phyloP scores from a whole-genome alignment of 169 alveolate genomes.

The Eimeria sp. region DNA sequence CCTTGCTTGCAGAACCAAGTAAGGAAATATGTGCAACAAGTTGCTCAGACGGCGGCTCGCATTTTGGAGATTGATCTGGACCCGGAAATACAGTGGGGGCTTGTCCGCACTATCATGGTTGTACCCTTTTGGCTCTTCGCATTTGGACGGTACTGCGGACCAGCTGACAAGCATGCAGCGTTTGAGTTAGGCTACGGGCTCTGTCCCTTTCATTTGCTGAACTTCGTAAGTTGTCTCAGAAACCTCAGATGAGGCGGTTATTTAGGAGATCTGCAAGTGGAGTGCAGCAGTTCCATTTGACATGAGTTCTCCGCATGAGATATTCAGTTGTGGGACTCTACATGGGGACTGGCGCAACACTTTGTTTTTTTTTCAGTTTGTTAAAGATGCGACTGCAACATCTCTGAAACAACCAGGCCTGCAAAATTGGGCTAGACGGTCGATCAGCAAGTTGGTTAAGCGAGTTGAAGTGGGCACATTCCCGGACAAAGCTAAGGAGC shows the following conservation, averaged over 20 bases:
- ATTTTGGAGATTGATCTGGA: slow-evolving; percentile 9
- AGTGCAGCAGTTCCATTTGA: background rate
- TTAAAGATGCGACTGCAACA: slow-evolving; percentile 17
- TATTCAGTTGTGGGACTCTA: background rate
- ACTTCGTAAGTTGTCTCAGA: background rate
- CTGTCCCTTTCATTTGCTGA: slow-evolving; percentile 29
- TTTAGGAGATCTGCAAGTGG: background rate
- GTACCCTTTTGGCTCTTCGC: slow-evolving; percentile 44
- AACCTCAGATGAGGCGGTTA: background rate
- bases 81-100: slow-evolving; percentile 1
- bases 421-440: slow-evolving; percentile 38
- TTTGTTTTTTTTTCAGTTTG: slow-evolving; percentile 23
- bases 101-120: slow-evolving; percentile 41
- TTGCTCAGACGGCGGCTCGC: background rate
- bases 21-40: slow-evolving; percentile 6
- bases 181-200: slow-evolving; percentile 50
- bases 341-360: background rate
- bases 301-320: background rate
- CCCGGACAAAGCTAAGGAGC: slow-evolving; percentile 35
- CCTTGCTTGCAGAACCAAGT: slow-evolving; percentile 9
- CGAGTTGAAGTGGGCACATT: background rate
- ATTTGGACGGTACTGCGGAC: slow-evolving; percentile 60
- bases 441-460: slow-evolving; percentile 19
- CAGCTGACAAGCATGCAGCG: slow-evolving; percentile 40
- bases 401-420: slow-evolving; percentile 7